Conservation (phyloP, 495 filamentous ascomycete genomes). For the Aspergillus steynii region DNA sequence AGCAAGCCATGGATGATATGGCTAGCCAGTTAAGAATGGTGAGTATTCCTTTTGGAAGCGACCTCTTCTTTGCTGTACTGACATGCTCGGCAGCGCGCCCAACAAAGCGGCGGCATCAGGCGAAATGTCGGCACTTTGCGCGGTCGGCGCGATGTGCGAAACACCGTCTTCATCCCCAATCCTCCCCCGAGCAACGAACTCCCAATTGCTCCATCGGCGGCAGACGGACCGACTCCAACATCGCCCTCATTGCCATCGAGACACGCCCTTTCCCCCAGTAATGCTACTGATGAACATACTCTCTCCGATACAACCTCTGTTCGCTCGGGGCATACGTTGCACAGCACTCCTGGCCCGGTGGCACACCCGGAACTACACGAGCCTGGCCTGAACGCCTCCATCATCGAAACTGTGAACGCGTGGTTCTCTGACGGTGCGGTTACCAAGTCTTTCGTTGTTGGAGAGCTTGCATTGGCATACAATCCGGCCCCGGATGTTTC, state of each 20-base stretch:
- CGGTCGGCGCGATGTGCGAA: slow-evolving; percentile 87
- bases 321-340: slow-evolving; percentile 80
- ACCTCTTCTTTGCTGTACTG: slow-evolving; percentile 15
- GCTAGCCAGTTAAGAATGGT: slow-evolving; percentile 80
- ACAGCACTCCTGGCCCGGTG: slow-evolving; percentile 56
- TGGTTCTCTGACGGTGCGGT: slow-evolving; percentile 74
- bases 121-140: slow-evolving; percentile 76
- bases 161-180: slow-evolving; percentile 76
- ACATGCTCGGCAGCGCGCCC: slow-evolving; percentile 46
- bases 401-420: slow-evolving; percentile 88
- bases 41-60: slow-evolving; percentile 23
- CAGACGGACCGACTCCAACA: slow-evolving; percentile 23
- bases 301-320: slow-evolving; percentile 91
- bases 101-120: slow-evolving; percentile 53
- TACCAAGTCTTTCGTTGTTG: slow-evolving; percentile 72
- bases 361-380: slow-evolving; percentile 82
- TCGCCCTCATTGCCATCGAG: slow-evolving; percentile 39
- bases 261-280: slow-evolving; percentile 47
- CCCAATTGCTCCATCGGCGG: slow-evolving; percentile 18
- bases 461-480: slow-evolving; percentile 88
- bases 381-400: slow-evolving; percentile 82
- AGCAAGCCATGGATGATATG: slow-evolving; percentile 85
- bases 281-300: slow-evolving; percentile 53
- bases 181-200: slow-evolving; percentile 37
- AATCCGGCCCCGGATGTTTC: slow-evolving; percentile 59